Base-by-base conservation (phyloP, 164 flowering plant species). In the Annona cherimola region DNA sequence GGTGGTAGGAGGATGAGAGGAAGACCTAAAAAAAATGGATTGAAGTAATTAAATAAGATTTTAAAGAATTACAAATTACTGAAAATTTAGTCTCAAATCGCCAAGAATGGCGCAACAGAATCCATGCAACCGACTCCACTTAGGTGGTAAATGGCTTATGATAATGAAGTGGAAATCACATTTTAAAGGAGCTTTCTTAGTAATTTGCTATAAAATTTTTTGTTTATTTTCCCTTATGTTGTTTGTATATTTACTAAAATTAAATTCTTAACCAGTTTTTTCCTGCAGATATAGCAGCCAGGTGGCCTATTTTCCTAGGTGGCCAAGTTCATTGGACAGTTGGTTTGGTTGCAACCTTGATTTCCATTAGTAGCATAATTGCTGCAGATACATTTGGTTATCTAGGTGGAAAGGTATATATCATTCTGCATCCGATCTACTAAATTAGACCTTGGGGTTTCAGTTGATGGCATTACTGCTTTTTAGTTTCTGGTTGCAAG, bases 321-420 rank as follows among this genome's bases (percentile, higher is more conserved):
- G 99, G 98, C 26, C 94, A 77, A 75, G 80, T 95, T 75, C 97
- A 90, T 77, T 96, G 99, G 97, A 91, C 99, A 1, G 97, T 96
- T 64, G 98, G 99, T 62, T 96, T 93, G 79, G 91, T 96, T 74
- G 98, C 94, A 68, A 90, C 95, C 26, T 80, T 96, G 82, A 86
- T 93, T 76, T 85, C 96, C 68, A 12, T 91, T 54, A 89, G 98
- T 85, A 84, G 97, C 84, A 87, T 93, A 68, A 89, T 96, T 79
- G 96, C 96, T 63, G 97, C 99, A 8, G 98, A 96, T 76, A 89
- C 97, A 18, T 93, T n/a, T 88, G 99, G 98, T 55, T 96, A 85
- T 82, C 71, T 91, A 40, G 96, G 96, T 75, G 99, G 99, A 73
- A 96, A 89, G 94, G 98, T 93, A 87, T 59, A 41, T 62, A 39